Conservation (phyloP, 2,329 filamentous ascomycete species). For the Chaetomiaceae sp. region DNA sequence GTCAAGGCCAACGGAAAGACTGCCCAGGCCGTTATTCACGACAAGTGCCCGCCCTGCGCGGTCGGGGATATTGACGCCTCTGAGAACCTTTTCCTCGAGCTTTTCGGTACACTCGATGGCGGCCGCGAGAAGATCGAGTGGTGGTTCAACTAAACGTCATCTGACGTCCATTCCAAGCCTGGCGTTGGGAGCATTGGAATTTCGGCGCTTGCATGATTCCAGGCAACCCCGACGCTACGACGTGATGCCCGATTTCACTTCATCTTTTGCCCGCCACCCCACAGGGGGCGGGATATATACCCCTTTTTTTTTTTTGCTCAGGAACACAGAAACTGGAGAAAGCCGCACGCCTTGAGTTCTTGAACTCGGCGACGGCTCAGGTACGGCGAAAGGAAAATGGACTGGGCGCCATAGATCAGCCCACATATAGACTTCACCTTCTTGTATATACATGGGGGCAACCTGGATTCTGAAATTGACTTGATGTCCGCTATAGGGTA, state of each 20-base stretch:
- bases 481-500: not conserved
- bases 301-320: slow-evolving; percentile 1
- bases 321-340: not conserved
- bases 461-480: slow-evolving; percentile 3
- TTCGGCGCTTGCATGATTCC: slow-evolving; percentile 1
- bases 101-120: slow-evolving; percentile 41
- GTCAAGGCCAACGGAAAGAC: slow-evolving; percentile 56
- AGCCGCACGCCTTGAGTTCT: slow-evolving; percentile 1
- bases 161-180: too few species aligned
- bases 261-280: not conserved
- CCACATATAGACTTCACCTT: slow-evolving; percentile 10
- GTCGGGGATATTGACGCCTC: slow-evolving; percentile 54
- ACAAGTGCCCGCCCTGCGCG: slow-evolving; percentile 70
- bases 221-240: slow-evolving; percentile 5
- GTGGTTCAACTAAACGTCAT: slow-evolving; percentile 35
- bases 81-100: slow-evolving; percentile 46
- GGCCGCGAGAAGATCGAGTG: slow-evolving; percentile 41
- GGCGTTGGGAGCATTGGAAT: not conserved
- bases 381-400: slow-evolving; percentile 9
- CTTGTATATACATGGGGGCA: slow-evolving; percentile 13
- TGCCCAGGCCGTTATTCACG: slow-evolving; percentile 53
- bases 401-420: slow-evolving; percentile 1
- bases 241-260: slow-evolving; percentile 8
- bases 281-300: slow-evolving; percentile 6
- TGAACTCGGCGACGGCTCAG: slow-evolving; percentile 2